Conservation (phyloP, 768 basidiomycete species). For the Mycena leptocephala region DNA sequence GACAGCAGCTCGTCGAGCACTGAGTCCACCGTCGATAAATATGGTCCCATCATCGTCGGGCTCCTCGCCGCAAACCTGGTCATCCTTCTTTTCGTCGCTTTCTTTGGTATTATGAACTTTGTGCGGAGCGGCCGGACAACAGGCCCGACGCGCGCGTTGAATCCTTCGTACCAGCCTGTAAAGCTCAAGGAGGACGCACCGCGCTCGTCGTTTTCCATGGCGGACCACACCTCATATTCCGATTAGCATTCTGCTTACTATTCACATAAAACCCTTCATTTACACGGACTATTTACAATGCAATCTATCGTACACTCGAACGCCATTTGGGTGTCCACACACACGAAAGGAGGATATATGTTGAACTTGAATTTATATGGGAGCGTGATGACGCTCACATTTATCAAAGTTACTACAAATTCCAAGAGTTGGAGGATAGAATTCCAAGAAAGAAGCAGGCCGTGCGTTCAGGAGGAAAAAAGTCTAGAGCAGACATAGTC, state of each 20-base stretch:
- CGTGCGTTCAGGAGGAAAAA: too few species aligned
- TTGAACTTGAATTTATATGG: background rate
- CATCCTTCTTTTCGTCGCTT: constrained; percentile 37
- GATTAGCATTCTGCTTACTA: background rate
- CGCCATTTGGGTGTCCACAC: too few species aligned
- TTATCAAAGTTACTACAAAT: too few species aligned
- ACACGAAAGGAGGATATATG: too few species aligned
- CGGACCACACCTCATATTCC: background rate
- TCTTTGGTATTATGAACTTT: constrained; percentile 43
- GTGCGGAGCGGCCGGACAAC: constrained; percentile 40
- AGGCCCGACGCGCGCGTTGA: constrained; percentile 20
- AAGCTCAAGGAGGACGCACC: constrained; percentile 31
- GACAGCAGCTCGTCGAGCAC: constrained; percentile 19
- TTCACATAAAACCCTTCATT: background rate
- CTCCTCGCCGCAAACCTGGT: constrained; percentile 48
- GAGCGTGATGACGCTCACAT: too few species aligned
- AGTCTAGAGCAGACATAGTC: too few species aligned
- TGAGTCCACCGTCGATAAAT: constrained; percentile 39
- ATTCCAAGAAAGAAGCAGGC: too few species aligned
- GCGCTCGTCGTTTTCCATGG: constrained; percentile 16
- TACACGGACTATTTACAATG: background rate
- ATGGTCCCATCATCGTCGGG: constrained; percentile 43
- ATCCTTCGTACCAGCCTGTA: constrained; percentile 28
- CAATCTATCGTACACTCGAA: background rate
- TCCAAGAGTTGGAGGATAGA: too few species aligned